These are phyloP conservation scores for Saccharomycopsis selenospora DNA, from an alignment of 805 yeast genomes.

Conservation along the genomic window DNA sequence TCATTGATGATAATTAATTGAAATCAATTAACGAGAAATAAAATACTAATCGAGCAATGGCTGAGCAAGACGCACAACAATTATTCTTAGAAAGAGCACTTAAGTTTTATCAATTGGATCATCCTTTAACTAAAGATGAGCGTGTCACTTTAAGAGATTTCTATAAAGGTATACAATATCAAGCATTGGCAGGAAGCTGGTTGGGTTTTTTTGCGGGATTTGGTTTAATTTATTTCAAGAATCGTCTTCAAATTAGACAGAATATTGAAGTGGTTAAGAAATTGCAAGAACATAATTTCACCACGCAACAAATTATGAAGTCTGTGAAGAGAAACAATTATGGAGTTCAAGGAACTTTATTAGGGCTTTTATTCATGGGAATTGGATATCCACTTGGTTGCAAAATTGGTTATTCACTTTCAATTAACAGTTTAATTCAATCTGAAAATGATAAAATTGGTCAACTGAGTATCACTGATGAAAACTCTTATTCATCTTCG, in stretches of 20 bases:
- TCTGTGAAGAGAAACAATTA: conserved; percentile 2
- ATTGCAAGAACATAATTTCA: not conserved
- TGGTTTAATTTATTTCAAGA: conserved; percentile 9
- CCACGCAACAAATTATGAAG: conserved; percentile 7
- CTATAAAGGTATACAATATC: conserved; percentile 3
- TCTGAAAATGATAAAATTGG: not conserved
- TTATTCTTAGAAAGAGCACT: conserved; percentile 1
- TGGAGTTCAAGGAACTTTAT: conserved; percentile 9
- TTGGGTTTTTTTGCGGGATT: conserved; percentile 7
- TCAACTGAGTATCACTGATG: not conserved
- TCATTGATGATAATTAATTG: too few species aligned
- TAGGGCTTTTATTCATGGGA: conserved; percentile 7
- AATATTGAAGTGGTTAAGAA: not conserved
- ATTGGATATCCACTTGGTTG: not conserved
- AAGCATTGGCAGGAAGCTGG: conserved; percentile 1
- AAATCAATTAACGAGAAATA: too few species aligned
- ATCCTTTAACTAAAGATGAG: conserved; percentile 10
- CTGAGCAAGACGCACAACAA: not conserved
- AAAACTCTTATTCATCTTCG: not conserved
- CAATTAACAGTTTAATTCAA: not conserved
- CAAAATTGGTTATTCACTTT: not conserved
- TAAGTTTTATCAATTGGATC: conserved; percentile 13
- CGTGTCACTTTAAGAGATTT: conserved; percentile 10
- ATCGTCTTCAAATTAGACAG: conserved; percentile 8
- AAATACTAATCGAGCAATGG: too few species aligned